Conservation (phyloP, 1,139 yeast species). For the Suhomyces panamericanus region DNA sequence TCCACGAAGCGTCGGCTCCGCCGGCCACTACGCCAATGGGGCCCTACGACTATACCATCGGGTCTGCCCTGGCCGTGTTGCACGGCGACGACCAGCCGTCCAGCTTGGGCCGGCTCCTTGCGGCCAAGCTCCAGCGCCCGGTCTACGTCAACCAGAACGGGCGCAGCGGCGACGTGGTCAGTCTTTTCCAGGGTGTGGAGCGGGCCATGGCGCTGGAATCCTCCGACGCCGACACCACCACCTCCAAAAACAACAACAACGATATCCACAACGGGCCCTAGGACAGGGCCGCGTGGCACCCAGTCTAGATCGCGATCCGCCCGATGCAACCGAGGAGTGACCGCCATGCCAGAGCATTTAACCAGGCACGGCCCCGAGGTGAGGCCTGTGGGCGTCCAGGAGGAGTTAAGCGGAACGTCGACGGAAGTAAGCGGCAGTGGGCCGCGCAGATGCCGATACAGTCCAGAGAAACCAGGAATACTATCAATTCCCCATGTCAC, state of each 20-base stretch:
- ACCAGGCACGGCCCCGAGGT: neutral
- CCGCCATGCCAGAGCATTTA: constrained; percentile 1
- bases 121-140: constrained; percentile 15
- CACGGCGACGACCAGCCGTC: constrained; percentile 1
- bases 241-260: too few relatives aligned
- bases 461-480: too few relatives aligned
- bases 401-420: neutral
- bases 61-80: constrained; percentile 12
- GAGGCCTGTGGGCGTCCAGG: too few relatives aligned
- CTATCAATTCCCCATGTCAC: too few relatives aligned
- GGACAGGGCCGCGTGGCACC: neutral
- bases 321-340: constrained; percentile 5
- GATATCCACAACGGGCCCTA: too few relatives aligned
- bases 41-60: constrained; percentile 24
- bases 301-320: constrained; percentile 2
- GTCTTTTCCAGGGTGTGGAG: constrained; percentile 13
- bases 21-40: constrained; percentile 18
- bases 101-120: constrained; percentile 14
- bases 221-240: too few relatives aligned
- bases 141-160: constrained; percentile 19
- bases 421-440: too few relatives aligned
- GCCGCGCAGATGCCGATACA: too few relatives aligned
- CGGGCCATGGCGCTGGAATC: constrained; percentile 5
- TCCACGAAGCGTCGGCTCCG: constrained; percentile 13
- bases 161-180: constrained; percentile 13